Conservation (phyloP, 2,329 filamentous ascomycete genomes). For the Pseudofabraea citricarpa region DNA sequence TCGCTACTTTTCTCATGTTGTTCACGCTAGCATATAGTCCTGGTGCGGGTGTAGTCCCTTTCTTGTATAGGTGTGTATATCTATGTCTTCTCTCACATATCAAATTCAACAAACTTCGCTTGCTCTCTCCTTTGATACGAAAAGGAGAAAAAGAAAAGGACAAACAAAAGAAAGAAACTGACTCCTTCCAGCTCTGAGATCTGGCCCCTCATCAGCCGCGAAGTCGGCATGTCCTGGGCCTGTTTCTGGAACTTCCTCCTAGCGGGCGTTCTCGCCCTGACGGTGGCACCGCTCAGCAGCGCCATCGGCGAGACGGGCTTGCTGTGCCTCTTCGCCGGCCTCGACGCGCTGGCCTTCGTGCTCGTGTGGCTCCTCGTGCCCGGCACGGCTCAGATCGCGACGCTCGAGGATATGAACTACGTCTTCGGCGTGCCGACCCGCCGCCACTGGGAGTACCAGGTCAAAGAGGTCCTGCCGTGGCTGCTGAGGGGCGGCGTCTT, state of each 20-base stretch:
- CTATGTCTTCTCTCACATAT: not conserved
- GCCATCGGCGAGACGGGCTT: not conserved
- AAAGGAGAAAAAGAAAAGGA: too few species aligned
- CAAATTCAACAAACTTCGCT: too few species aligned
- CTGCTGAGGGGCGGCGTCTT: not conserved
- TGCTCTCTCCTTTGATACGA: too few species aligned
- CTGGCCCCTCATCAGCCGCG: not conserved
- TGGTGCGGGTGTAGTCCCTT: not conserved
- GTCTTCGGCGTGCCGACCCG: slow-evolving; percentile 33
- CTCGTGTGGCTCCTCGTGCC: slow-evolving; percentile 48
- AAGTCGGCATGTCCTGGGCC: slow-evolving; percentile 5
- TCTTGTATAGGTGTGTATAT: not conserved
- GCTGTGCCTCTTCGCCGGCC: not conserved
- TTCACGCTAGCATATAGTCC: slow-evolving; percentile 1
- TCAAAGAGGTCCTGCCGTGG: slow-evolving; percentile 3
- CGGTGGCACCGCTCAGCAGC: not conserved
- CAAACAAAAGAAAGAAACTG: not conserved
- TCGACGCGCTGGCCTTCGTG: slow-evolving; percentile 35
- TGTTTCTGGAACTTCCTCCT: not conserved
- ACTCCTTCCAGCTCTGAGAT: not conserved
- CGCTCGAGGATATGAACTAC: slow-evolving; percentile 27
- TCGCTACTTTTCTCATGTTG: not conserved
- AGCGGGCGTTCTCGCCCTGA: not conserved
- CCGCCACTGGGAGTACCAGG: slow-evolving; percentile 5
- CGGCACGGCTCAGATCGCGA: slow-evolving; percentile 42